Base-by-base conservation (phyloP, 2,329 filamentous ascomycete species). In the Arthrobotrys sphaeroides region DNA sequence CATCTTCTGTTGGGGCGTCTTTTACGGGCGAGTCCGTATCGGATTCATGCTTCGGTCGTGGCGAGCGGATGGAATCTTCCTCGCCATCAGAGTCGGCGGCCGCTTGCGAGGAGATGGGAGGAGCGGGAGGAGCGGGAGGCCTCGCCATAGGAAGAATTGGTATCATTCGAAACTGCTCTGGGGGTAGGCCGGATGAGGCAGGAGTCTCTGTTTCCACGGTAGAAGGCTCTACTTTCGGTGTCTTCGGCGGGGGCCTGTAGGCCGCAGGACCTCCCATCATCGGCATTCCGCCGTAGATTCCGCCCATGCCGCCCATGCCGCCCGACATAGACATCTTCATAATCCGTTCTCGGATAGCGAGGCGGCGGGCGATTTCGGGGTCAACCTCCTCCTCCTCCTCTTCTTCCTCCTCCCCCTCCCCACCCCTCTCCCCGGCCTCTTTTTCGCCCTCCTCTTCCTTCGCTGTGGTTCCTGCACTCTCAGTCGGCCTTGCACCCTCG, bases 261-360 rank as follows among this genome's bases (percentile, higher is more conserved):
- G 84, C 81, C n/a, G 83, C 82, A 5, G 59, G 79, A 3, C 83
- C 83, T 73, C 86, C 84, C 83, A 90, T 87, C 22, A 66, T 55
- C 13, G 89, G 87, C 81, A 93, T 88, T 73, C 88, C 89, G 38
- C 87, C 88, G 36, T 90, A 88, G 18, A 88, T 87, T 16, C 92
- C 92, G 82, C 96, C 96, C 60, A 77, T 69, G 9, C 69, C 92
- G 81, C 93, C 89, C 90, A 98, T 96, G 51, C 93, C 93, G 92
- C 97, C 97, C 20, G 94, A 94, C 66, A 94, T 94, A 79, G 94
- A 96, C 91, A 99, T 95, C 84, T 97, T 97, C 49, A 95, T 95
- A 93, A 99, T 99, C 79, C 95, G 89, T 77, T 95, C 93, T 74
- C 95, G 89, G 31, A 99, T 86, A 81, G 97, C 94, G 83, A 97